Conservation (phyloP, 129 eudicot species). For the Erigeron canadensis region DNA sequence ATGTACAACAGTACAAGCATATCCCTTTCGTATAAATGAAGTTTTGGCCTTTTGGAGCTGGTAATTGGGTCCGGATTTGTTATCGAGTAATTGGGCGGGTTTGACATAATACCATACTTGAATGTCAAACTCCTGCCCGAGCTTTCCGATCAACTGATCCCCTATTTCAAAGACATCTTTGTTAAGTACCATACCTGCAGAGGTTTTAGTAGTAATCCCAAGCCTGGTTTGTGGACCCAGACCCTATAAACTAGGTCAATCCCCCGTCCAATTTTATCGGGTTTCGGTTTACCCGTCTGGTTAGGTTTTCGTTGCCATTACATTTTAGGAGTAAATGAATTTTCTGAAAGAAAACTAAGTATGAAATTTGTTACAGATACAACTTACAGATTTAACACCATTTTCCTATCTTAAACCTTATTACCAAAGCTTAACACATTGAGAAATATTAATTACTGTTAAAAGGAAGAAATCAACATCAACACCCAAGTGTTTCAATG, state of each 20-base stretch:
- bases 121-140: not conserved
- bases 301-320: too few relatives aligned
- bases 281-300: too few relatives aligned
- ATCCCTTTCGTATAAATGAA: too few relatives aligned
- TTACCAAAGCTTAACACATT: conserved; percentile 6
- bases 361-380: conserved; percentile 10
- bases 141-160: not conserved
- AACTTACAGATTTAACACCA: not conserved
- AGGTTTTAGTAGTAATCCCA: too few relatives aligned
- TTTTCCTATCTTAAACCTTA: not conserved
- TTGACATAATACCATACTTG: too few relatives aligned
- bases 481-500: not conserved
- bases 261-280: too few relatives aligned
- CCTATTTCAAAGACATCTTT: not conserved
- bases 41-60: too few relatives aligned
- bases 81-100: too few relatives aligned
- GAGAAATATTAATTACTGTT: not conserved
- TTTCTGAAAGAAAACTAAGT: not conserved
- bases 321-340: not conserved
- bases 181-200: not conserved
- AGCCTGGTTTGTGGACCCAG: too few relatives aligned
- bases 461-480: not conserved
- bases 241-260: too few relatives aligned
- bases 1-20: too few relatives aligned
- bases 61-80: too few relatives aligned